Evolutionary conservation across 2,329 filamentous ascomycete genomes (phyloP).

Genomic region (Monilinia vaccinii-corymbosi): DNA sequence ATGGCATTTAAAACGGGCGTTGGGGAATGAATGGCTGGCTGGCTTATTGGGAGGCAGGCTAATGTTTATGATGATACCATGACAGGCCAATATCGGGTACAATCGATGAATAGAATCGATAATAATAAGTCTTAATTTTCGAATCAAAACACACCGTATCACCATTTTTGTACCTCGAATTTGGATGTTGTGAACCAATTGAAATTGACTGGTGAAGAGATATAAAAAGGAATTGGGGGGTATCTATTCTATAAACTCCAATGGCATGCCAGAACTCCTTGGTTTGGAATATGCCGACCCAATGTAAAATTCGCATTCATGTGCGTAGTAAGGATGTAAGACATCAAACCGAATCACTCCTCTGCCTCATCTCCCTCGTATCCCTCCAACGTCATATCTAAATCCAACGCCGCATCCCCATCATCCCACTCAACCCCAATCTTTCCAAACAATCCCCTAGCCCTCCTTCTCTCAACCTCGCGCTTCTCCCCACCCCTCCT

Average conservation of each 20-base stretch:
- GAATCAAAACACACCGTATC: not conserved
- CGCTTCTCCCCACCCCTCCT: constrained; percentile 18
- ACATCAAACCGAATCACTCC: not conserved
- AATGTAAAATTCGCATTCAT: not conserved
- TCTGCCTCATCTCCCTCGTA: not conserved
- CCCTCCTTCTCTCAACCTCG: constrained; percentile 30
- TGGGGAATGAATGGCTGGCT: not conserved
- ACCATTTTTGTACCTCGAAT: not conserved
- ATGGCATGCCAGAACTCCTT: not conserved
- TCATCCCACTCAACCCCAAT: constrained; percentile 25
- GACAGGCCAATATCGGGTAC: not conserved
- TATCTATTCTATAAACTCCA: not conserved
- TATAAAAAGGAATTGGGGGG: not conserved
- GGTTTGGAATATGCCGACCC: not conserved
- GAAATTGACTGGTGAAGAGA: not conserved
- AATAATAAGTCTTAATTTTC: not conserved
- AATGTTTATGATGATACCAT: constrained; percentile 1
- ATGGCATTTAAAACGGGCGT: not conserved
- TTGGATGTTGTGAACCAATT: no score
- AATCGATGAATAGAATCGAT: not conserved
- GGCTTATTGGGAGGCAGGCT: no score
- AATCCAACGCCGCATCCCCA: constrained; percentile 14
- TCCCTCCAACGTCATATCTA: constrained; percentile 11
- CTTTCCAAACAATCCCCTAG: constrained; percentile 33
- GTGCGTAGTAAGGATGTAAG: not conserved